These are phyloP conservation scores for Saururus chinensis DNA, from an alignment of 164 flowering plant species.

Conservation along the genomic window DNA sequence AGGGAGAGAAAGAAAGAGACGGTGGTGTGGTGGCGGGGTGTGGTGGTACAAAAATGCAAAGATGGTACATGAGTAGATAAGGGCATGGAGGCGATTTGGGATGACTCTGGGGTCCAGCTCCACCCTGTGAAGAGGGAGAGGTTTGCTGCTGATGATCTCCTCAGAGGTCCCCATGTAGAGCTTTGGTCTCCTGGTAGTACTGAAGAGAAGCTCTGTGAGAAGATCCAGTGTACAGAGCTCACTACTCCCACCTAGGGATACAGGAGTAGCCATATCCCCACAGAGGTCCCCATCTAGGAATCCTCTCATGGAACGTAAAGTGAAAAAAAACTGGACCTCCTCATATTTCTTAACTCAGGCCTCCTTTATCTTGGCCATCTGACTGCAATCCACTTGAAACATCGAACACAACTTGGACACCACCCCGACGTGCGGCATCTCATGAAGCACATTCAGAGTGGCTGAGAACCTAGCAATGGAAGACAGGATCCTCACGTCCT, in stretches of 20 bases:
- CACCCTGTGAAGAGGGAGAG: constrained; percentile 28
- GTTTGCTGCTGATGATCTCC: neutral
- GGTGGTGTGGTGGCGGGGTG: neutral
- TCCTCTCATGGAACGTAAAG: too few species aligned
- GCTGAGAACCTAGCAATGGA: constrained; percentile 47
- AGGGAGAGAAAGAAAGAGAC: constrained; percentile 5
- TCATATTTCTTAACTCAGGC: too few species aligned
- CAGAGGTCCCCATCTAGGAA: too few species aligned
- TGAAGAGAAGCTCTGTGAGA: too few species aligned
- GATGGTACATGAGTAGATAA: constrained; percentile 30
- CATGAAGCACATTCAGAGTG: constrained; percentile 43
- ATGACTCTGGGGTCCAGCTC: constrained; percentile 18
- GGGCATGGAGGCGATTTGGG: constrained; percentile 41
- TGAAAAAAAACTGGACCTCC: too few species aligned
- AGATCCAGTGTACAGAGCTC: too few species aligned
- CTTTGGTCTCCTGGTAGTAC: too few species aligned
- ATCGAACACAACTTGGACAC: constrained; percentile 76
- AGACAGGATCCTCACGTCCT: constrained; percentile 50
- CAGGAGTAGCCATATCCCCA: too few species aligned
- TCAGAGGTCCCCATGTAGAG: neutral
- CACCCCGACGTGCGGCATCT: constrained; percentile 76
- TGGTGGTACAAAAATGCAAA: constrained; percentile 29
- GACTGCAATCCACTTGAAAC: constrained; percentile 41
- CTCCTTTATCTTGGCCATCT: constrained; percentile 47
- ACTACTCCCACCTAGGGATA: too few species aligned